Evolutionary conservation across 139 green algal genomes (phyloP), one percentile per base, ranked within the genome.

Genomic region (Micractinium sp.): DNA sequence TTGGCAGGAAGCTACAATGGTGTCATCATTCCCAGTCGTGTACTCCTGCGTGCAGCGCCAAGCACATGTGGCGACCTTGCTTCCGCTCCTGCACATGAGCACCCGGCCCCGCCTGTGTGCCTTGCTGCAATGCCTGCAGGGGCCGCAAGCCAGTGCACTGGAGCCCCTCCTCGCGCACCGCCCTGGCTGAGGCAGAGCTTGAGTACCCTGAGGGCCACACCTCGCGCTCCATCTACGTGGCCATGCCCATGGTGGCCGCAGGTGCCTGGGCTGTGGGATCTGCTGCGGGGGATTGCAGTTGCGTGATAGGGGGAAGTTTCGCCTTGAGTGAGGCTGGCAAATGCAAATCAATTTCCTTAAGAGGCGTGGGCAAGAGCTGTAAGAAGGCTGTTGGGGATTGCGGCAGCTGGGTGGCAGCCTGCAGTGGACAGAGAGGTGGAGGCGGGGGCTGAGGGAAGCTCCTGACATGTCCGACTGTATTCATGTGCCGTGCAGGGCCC

Each of bases 181-280:
- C 98, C 1, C 95, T 99, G 31, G 98, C 98, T 22, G 98, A 99
- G 91, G 97, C 98, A 3, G 98, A 99, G 93, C 95, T 99, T 56
- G 98, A 99, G 91, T 99, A 99, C 90, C 98, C 98, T 0, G 97
- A 99, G 81, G 97, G 96, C 33, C 98, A 99, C 95, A 96, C 92
- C 41, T 98, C 95, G 22, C 93, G 91, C 38, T 95, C 90, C 82
- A 96, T 99, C 82, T 99, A 99, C 87, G 97, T 98, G 47, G 96
- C 96, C 25, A 93, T 99, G 93, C 95, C 96, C 22, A 53, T 98
- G 76, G n/a, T 87, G 47, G 77, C 82, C 29, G 69, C 25, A 81
- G 77, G 87, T 89, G 53, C 36, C 80, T 36, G 56, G n/a, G n/a
- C n/a, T n/a, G n/a, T n/a, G 35, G 77, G n/a, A 25, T 5, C 16